phyloP scores from a whole-genome alignment of 148 eudicot species.

The Diospyros kaki region DNA sequence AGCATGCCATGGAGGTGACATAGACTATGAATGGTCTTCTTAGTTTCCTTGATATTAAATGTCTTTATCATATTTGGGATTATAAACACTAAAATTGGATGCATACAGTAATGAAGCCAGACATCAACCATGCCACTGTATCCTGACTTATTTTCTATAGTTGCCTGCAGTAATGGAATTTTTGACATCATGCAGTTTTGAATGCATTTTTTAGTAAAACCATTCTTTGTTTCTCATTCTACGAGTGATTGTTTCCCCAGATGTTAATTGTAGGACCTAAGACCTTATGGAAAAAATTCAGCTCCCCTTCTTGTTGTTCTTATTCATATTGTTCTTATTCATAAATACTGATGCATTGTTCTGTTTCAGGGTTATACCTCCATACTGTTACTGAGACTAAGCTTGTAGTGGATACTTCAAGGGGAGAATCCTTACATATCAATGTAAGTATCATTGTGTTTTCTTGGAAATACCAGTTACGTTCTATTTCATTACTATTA shows the following conservation, averaged over 20 bases:
- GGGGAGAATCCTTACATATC: slow-evolving; percentile 76
- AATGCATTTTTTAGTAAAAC: neutral
- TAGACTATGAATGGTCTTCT: neutral
- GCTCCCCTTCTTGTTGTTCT: neutral
- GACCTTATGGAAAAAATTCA: no score
- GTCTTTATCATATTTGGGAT: neutral
- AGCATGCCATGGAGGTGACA: neutral
- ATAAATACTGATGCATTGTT: neutral
- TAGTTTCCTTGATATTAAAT: neutral
- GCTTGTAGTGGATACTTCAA: slow-evolving; percentile 85
- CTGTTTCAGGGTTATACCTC: slow-evolving; percentile 63
- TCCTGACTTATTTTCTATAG: neutral
- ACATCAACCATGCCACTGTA: neutral
- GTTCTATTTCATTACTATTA: neutral
- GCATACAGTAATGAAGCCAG: neutral
- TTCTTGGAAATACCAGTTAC: neutral
- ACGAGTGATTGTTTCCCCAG: neutral
- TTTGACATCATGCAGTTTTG: neutral
- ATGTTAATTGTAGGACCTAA: neutral
- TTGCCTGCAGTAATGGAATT: neutral
- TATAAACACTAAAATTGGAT: neutral
- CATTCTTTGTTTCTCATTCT: neutral
- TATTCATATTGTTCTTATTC: slow-evolving; percentile 11
- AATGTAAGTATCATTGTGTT: slow-evolving; percentile 43
- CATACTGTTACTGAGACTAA: slow-evolving; percentile 61